Evolutionary conservation across 768 basidiomycete genomes (phyloP), one percentile per base, ranked within the genome.

Genomic region (Polyporus arcularius): DNA sequence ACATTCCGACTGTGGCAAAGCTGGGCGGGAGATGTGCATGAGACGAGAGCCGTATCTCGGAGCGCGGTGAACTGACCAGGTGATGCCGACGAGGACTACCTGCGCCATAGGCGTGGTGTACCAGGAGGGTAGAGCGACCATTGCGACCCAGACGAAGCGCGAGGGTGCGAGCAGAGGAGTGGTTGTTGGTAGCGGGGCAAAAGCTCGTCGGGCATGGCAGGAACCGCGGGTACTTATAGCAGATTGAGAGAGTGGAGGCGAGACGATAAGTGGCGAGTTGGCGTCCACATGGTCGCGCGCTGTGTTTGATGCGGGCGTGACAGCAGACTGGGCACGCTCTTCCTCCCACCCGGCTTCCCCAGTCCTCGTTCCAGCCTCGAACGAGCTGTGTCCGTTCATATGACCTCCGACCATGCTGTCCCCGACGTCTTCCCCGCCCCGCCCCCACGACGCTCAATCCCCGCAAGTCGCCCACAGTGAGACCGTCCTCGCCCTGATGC

Each of bases 1-100:
- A 77, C 76, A 78, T 77, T 61, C 78, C 75, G 31, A 69, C 68
- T 16, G 74, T 75, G 5, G 72, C 72, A 62, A 76, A 78, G 57
- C 75, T 72, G 55, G 5, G 31, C 12, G 40, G 9, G 11, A 26
- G 46, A 7, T 30, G 46, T 40, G 18, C 35, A 26, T 28, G 43
- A 35, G 47, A 9, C 26, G 38, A 30, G 30, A 30, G 26, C 26
- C 21, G n/a, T 46, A 49, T 16, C 46, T 31, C 10, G 15, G 18
- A 31, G 21, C 12, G 31, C 11, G 39, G 31, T 30, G 32, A 12
- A 57, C 70, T 21, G 32, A 72, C 71, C 70, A 73, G 35, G 71
- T 73, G 10, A 73, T 70, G 62, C 74, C 75, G 52, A 75, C 73
- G n/a, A 76, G 67, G 30, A 75, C 65, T 40, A 75, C 68, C 68